Conservation (phyloP, 768 basidiomycete genomes). For the Lanmaoa pseudosensibilis region DNA sequence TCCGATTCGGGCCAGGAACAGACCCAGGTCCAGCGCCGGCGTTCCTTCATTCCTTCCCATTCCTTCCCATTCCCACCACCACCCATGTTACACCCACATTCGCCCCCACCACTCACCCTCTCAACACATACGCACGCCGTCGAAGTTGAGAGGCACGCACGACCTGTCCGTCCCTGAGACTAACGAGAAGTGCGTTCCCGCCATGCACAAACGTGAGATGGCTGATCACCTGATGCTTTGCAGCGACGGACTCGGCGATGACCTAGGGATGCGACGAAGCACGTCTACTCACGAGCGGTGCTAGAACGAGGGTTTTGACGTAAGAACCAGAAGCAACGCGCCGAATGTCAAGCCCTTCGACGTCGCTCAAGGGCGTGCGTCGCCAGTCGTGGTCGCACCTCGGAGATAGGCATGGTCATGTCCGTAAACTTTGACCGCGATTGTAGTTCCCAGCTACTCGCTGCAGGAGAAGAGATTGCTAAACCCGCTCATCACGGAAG, state of each 20-base stretch:
- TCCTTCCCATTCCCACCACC: neutral
- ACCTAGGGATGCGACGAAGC: conserved; percentile 29
- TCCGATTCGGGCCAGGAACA: neutral
- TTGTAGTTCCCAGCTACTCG: conserved; percentile 22
- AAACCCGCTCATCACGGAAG: conserved; percentile 28
- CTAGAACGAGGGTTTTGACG: conserved; percentile 59
- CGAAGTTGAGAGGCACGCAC: conserved; percentile 49
- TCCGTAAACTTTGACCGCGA: conserved; percentile 5
- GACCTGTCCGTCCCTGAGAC: conserved; percentile 55
- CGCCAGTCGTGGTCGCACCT: conserved; percentile 11
- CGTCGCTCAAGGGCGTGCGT: conserved; percentile 14
- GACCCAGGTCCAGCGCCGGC: neutral
- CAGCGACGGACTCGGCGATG: conserved; percentile 51
- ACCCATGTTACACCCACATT: neutral
- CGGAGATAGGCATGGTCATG: conserved; percentile 13
- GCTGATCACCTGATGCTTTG: conserved; percentile 47
- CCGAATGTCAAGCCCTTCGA: conserved; percentile 12
- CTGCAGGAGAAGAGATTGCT: conserved; percentile 51
- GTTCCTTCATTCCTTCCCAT: conserved; percentile 2
- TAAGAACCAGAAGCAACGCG: conserved; percentile 38
- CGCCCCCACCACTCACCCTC: conserved; percentile 2
- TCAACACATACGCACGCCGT: conserved; percentile 24
- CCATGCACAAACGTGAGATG: conserved; percentile 51
- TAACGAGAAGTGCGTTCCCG: conserved; percentile 51
- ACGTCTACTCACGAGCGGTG: conserved; percentile 29